Evolutionary conservation across 129 eudicot species (phyloP).

Genomic region (Escallonia herrerae): DNA sequence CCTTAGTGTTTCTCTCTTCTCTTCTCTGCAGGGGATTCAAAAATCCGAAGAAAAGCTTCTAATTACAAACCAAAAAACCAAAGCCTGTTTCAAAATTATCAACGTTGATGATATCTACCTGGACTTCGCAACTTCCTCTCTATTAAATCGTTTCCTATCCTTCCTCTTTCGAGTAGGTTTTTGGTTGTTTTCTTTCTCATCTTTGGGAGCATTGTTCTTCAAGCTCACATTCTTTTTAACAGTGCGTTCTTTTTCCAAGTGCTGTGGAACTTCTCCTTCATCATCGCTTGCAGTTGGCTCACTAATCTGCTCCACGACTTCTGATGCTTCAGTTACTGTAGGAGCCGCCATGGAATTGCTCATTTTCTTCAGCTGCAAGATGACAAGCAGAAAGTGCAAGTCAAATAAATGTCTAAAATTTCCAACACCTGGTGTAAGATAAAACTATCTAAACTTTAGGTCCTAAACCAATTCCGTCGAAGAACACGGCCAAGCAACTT

Average conservation of each 20-base stretch:
- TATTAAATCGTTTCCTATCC: slow-evolving; percentile 46
- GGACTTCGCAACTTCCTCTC: slow-evolving; percentile 56
- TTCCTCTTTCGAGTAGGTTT: slow-evolving; percentile 26
- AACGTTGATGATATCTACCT: slow-evolving; percentile 31
- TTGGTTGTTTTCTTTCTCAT: slow-evolving; percentile 31
- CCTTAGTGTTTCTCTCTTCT: slow-evolving; percentile 54
- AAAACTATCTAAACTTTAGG: too few species aligned
- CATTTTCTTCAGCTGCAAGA: slow-evolving; percentile 78
- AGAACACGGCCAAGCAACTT: too few species aligned
- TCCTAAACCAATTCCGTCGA: too few species aligned
- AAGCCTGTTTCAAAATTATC: not conserved
- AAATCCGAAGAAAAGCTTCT: not conserved
- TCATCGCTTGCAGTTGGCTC: slow-evolving; percentile 22
- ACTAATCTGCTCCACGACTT: slow-evolving; percentile 37
- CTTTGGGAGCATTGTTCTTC: slow-evolving; percentile 14
- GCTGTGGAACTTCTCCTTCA: slow-evolving; percentile 15
- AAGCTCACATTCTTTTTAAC: slow-evolving; percentile 18
- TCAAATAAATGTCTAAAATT: not conserved
- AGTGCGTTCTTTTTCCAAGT: slow-evolving; percentile 3
- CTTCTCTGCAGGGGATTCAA: slow-evolving; percentile 45
- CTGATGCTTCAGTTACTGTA: slow-evolving; percentile 21
- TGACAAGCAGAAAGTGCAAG: not conserved
- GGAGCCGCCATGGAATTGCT: slow-evolving; percentile 36
- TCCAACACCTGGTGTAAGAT: too few species aligned
- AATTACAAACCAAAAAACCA: not conserved